phyloP scores from a whole-genome alignment of 2,329 filamentous ascomycete genomes.

The Penicillium verrucosum region DNA sequence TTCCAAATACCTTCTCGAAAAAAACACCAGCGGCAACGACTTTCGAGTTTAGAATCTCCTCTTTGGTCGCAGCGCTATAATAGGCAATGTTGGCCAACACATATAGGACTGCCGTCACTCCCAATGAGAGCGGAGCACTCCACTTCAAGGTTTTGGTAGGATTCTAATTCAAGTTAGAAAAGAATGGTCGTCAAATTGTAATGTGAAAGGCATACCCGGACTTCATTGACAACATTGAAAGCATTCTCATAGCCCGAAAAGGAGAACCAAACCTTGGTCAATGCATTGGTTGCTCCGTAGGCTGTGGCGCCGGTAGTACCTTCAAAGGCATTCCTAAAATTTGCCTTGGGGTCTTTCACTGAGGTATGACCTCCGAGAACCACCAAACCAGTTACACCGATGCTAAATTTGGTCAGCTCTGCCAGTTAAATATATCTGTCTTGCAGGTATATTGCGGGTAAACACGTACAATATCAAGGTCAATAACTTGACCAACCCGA shows the following conservation, averaged over 20 bases:
- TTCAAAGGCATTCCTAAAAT: constrained; percentile 56
- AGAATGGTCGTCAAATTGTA: accelerated
- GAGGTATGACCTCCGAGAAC: constrained; percentile 57
- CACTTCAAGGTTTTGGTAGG: constrained; percentile 55
- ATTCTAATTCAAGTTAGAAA: constrained; percentile 37
- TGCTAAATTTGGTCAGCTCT: constrained; percentile 26
- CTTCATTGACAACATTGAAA: constrained; percentile 62
- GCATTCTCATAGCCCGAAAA: constrained; percentile 59
- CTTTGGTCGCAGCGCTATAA: constrained; percentile 56
- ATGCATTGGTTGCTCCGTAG: constrained; percentile 53
- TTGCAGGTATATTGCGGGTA: accelerated
- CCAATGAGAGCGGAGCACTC: constrained; percentile 50
- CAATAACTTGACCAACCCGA: constrained; percentile 59
- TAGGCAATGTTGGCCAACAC: constrained; percentile 61
- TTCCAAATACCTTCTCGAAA: constrained; percentile 58
- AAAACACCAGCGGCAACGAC: constrained; percentile 58
- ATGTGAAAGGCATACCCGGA: constrained; percentile 40
- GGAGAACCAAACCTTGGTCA: constrained; percentile 59
- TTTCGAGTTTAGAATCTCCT: constrained; percentile 52
- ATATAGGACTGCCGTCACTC: constrained; percentile 55
- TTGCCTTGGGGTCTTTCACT: constrained; percentile 51
- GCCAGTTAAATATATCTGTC: accelerated
- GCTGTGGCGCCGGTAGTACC: constrained; percentile 45
- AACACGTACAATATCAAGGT: constrained; percentile 55
- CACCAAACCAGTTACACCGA: constrained; percentile 60